Conservation (phyloP, 331 rosid species). For the Rhamnella rubrinervis region DNA sequence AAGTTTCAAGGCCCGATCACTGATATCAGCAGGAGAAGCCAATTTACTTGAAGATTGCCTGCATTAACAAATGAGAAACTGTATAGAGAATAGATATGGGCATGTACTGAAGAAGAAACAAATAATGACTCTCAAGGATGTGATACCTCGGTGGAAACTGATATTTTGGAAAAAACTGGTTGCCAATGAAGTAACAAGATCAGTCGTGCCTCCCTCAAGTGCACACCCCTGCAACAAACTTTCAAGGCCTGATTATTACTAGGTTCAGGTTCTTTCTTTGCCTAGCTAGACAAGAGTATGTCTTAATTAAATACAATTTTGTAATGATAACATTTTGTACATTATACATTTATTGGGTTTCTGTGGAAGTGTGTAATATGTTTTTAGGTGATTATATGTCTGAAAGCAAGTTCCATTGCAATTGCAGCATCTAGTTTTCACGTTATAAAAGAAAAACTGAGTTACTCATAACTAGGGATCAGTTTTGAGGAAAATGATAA, state of each 20-base stretch:
- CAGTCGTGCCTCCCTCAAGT: not conserved
- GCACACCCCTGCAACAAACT: not conserved
- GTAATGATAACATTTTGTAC: too few species aligned
- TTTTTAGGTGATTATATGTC: too few species aligned
- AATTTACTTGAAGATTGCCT: conserved; percentile 37
- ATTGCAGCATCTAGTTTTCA: too few species aligned
- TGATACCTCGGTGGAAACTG: conserved; percentile 11
- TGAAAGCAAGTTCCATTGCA: too few species aligned
- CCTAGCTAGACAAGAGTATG: too few species aligned
- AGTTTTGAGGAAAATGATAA: too few species aligned
- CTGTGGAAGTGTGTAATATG: too few species aligned
- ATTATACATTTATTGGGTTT: too few species aligned
- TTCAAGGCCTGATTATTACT: not conserved
- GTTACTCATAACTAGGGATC: too few species aligned
- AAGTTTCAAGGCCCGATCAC: conserved; percentile 1
- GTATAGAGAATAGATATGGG: conserved; percentile 52
- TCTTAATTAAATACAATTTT: too few species aligned
- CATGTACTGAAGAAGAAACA: conserved; percentile 55
- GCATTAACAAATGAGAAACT: conserved; percentile 50
- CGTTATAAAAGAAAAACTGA: too few species aligned
- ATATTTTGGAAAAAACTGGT: too few species aligned
- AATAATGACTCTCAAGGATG: conserved; percentile 60
- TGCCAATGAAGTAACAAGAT: not conserved
- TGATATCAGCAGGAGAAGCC: conserved; percentile 37
- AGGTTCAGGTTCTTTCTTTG: not conserved